Evolutionary conservation across 2,329 filamentous ascomycete genomes (phyloP), one percentile per base, ranked within the genome.

Genomic region (Amphichorda felina): DNA sequence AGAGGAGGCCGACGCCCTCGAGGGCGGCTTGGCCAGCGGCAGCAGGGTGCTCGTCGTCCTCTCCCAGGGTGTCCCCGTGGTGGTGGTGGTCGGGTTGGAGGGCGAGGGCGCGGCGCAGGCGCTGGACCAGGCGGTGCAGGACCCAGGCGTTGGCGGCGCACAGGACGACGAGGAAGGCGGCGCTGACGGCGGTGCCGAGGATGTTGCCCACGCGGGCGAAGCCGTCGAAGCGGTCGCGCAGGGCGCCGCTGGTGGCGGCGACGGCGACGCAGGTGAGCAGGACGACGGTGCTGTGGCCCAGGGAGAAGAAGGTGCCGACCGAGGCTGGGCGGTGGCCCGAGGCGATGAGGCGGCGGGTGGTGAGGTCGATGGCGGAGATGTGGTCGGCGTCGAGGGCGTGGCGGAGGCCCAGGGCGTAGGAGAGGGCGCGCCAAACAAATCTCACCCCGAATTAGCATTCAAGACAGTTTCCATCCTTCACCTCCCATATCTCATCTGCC

Each of bases 361-460:
- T 94, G 26, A 96, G 72, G 58, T 96, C 89, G 49, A 96, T 98
- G 43, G 88, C 89, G 47, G 60, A 60, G 49, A 71, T 73, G 55
- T 96, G 91, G 58, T 96, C 89, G n/a, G 89, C 91, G 51, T 96
- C 91, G 30, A 96, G 75, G n/a, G 89, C 89, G 64, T 96, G 89
- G 29, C 89, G 81, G 10, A 96, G 71, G 3, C 89, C 89, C 9
- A 96, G 72, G 0, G 85, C 85, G 56, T 93, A 96, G 18, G 88
- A 79, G 1, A 96, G 72, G 2, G 88, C 77, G n/a, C n/a, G n/a
- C n/a, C n/a, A n/a, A n/a, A n/a, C n/a, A n/a, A n/a, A n/a, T n/a
- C n/a, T n/a, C n/a, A n/a, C n/a, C n/a, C n/a, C n/a, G n/a, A n/a
- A n/a, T n/a, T n/a, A n/a, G n/a, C n/a, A n/a, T n/a, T n/a, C n/a